Evolutionary conservation across 75 land plant species (phyloP), one percentile per base, ranked within the genome.

Genomic region (Adiantum capillusveneris): DNA sequence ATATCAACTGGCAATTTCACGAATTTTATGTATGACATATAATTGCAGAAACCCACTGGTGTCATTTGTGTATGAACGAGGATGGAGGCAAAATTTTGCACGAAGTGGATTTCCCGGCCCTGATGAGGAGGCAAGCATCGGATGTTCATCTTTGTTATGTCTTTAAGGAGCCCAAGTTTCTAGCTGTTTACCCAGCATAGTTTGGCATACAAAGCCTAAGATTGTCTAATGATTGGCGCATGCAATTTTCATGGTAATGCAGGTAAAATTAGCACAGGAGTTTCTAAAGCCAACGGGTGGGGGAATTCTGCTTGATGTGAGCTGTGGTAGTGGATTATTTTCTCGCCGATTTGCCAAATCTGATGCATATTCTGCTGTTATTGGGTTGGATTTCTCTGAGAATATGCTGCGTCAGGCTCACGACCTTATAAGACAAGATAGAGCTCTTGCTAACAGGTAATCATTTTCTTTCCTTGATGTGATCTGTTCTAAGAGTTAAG

Each of bases 251-350:
- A n/a, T n/a, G n/a, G n/a, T n/a, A n/a, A 12, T 76, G 80, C 77
- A 93, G 98, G 82, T 88, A 44, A 83, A 75, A 48, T 79, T 93
- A 91, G 98, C 98, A 44, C 82, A 84, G 49, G 71, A 82, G n/a
- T 93, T 78, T 63, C 69, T 93, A 51, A 60, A 81, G 58, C 65
- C 94, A 49, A 73, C 70, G 7, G 64, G 63, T 41, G 98, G 98
- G 53, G 98, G 98, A 25, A 52, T 83, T 22, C 68, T 93, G 17
- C 80, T 93, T 25, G 98, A 93, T 72, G 90, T 79, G 3, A 93
- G 98, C 64, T 93, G 98, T 77, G 98, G 98, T 11, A 93, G 98
- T 73, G 98, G 98, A 24, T 67, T 93, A 41, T 88, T 93, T 49
- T 80, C 98, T 14, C 71, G 98, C 52, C 82, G 84, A 26, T 93